phyloP scores from a whole-genome alignment of 2,329 filamentous ascomycete species.

The Ascosphaera apis region DNA sequence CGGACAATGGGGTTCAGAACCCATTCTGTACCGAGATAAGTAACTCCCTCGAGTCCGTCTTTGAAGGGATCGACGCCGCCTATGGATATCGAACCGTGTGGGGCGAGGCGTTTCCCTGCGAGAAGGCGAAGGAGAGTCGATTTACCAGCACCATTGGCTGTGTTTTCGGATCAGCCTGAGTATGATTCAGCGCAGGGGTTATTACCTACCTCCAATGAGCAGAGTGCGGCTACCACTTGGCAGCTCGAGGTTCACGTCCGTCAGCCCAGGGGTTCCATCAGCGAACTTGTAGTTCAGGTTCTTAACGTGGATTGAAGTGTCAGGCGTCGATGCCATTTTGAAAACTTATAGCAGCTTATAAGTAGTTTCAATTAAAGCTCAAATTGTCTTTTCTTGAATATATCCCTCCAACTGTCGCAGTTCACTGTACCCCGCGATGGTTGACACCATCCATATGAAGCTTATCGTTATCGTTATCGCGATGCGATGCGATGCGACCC shows the following conservation, averaged over 20 bases:
- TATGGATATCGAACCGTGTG: conserved; percentile 48
- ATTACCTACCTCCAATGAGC: conserved; percentile 50
- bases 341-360: no score
- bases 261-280: conserved; percentile 58
- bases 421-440: no score
- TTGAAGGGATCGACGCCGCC: conserved; percentile 81
- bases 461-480: no score
- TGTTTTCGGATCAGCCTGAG: no score
- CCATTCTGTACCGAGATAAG: conserved; percentile 94
- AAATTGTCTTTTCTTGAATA: no score
- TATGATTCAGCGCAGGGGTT: conserved; percentile 1
- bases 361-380: no score
- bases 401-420: no score
- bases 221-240: conserved; percentile 70
- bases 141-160: conserved; percentile 86
- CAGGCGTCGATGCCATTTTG: conserved; percentile 3
- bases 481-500: no score
- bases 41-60: conserved; percentile 72
- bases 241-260: conserved; percentile 49
- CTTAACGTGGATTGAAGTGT: conserved; percentile 46
- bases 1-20: conserved; percentile 91
- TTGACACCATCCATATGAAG: no score
- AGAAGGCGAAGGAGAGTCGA: conserved; percentile 88
- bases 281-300: conserved; percentile 74
- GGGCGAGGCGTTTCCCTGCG: conserved; percentile 82